Evolutionary conservation across 805 yeast species (phyloP).

Genomic region (Ogataea minuta): DNA sequence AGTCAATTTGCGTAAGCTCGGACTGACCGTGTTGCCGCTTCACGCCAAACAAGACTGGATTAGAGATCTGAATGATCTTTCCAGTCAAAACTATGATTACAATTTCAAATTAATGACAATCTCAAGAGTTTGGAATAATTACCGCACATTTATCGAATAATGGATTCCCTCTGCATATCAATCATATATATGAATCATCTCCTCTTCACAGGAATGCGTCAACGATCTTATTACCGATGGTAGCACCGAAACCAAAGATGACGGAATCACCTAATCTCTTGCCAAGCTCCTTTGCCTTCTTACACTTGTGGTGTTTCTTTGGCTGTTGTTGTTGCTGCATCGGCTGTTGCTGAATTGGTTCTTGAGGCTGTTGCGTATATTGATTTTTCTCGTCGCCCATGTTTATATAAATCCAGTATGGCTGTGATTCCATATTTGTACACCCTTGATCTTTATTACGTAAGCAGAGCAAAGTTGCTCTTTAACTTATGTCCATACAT

Average conservation of each 20-base stretch:
- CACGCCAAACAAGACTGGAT: slow-evolving; percentile 52
- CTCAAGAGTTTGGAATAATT: slow-evolving; percentile 60
- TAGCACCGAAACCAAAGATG: slow-evolving; percentile 94
- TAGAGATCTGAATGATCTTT: slow-evolving; percentile 61
- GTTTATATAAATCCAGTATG: background rate
- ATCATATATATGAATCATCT: background rate
- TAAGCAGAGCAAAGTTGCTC: slow-evolving; percentile 10
- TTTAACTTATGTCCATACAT: slow-evolving; percentile 2
- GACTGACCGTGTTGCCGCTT: slow-evolving; percentile 49
- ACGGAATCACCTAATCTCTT: slow-evolving; percentile 89
- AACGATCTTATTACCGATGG: slow-evolving; percentile 81
- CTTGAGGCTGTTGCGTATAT: slow-evolving; percentile 18
- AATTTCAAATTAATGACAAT: slow-evolving; percentile 46
- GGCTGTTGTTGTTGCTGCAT: slow-evolving; percentile 21
- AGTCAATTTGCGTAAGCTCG: slow-evolving; percentile 51
- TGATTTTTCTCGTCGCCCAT: slow-evolving; percentile 22
- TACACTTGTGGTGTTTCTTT: slow-evolving; percentile 30
- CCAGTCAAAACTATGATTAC: slow-evolving; percentile 38
- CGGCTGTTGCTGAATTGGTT: slow-evolving; percentile 11
- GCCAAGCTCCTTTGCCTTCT: slow-evolving; percentile 59
- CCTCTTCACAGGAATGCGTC: slow-evolving; percentile 52
- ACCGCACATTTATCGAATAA: slow-evolving; percentile 31
- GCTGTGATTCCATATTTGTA: slow-evolving; percentile 2
- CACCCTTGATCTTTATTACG: slow-evolving; percentile 3
- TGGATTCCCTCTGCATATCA: too few species aligned